Conservation (phyloP, 2,329 filamentous ascomycete genomes). For the Tothia fuscella region DNA sequence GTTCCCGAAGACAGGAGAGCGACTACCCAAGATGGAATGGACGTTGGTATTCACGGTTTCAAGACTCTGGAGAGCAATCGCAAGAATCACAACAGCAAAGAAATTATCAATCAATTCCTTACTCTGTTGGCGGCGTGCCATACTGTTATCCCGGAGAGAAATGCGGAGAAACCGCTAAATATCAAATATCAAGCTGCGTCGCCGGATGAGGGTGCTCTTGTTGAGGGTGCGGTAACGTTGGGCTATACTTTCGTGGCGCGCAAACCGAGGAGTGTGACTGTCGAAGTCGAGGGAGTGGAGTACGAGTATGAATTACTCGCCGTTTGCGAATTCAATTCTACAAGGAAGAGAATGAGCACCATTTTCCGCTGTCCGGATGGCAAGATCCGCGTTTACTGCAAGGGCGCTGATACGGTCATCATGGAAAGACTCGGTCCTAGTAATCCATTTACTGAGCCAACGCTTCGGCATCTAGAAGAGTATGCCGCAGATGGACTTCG, state of each 20-base stretch:
- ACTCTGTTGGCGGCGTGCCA: conserved; percentile 81
- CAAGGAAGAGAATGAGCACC: conserved; percentile 92
- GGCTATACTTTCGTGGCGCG: conserved; percentile 87
- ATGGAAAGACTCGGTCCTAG: conserved; percentile 75
- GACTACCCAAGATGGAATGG: conserved; percentile 62
- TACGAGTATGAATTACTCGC: conserved; percentile 82
- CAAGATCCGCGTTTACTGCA: conserved; percentile 86
- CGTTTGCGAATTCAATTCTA: conserved; percentile 99
- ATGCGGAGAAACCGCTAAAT: conserved; percentile 60
- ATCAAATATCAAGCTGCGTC: conserved; percentile 99
- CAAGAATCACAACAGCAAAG: conserved; percentile 43
- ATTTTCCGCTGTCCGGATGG: conserved; percentile 95
- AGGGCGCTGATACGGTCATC: conserved; percentile 96
- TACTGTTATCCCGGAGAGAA: conserved; percentile 88
- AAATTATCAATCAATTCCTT: conserved; percentile 73
- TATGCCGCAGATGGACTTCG: conserved; percentile 93
- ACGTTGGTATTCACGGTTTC: conserved; percentile 76
- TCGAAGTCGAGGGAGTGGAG: conserved; percentile 60
- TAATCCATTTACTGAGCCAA: conserved; percentile 74
- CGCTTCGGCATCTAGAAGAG: conserved; percentile 90
- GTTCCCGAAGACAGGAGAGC: conserved; percentile 83
- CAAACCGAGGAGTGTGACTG: conserved; percentile 78
- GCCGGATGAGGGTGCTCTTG: conserved; percentile 91
- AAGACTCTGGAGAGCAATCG: conserved; percentile 61
- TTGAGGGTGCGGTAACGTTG: conserved; percentile 74